Evolutionary conservation across 805 yeast species (phyloP), one percentile per base, ranked within the genome.

Genomic region (Blastobotrys parvus): DNA sequence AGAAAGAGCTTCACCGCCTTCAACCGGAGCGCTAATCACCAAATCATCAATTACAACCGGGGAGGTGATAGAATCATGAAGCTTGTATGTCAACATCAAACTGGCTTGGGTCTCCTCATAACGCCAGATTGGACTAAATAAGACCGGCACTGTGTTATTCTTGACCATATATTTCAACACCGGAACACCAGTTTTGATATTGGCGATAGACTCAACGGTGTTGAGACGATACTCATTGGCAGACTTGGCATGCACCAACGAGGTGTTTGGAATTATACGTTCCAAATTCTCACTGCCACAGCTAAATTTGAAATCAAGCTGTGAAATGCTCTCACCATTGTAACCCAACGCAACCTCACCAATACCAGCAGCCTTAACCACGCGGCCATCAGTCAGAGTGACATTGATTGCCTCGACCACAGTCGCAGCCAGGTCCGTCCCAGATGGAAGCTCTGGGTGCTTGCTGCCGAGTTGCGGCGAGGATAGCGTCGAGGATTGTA

Each of bases 261-360:
- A 63, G 19, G 70, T 66, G 50, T 80, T 80, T 34, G 78, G 69
- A 49, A 74, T 68, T 29, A 76, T 63, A 47, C 67, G 66, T 38
- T 71, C 70, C 32, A 67, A 50, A 10, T 64, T 58, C 7, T 70
- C 70, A 35, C 70, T 63, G 11, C n/a, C 38, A 13, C 33, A 41
- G n/a, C 32, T 38, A 19, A 49, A 44, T 33, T 42, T 38, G 4
- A 48, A 3, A 22, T 43, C 35, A 8, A 41, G 32, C 16, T 39
- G 22, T 21, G 36, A 32, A 8, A 43, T 37, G 25, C 44, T 49
- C 40, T 56, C 52, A 38, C 68, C 52, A 18, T 72, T 71, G 58
- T 78, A 85, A 53, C 81, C 81, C 59, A 88, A 75, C 0, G 95
- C 95, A 52, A 89, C 69, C 64, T 90, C 97, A 41, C 97, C 97